These are phyloP conservation scores for Geotrichum restrictum DNA, from an alignment of 1,139 yeast species.

Conservation along the genomic window DNA sequence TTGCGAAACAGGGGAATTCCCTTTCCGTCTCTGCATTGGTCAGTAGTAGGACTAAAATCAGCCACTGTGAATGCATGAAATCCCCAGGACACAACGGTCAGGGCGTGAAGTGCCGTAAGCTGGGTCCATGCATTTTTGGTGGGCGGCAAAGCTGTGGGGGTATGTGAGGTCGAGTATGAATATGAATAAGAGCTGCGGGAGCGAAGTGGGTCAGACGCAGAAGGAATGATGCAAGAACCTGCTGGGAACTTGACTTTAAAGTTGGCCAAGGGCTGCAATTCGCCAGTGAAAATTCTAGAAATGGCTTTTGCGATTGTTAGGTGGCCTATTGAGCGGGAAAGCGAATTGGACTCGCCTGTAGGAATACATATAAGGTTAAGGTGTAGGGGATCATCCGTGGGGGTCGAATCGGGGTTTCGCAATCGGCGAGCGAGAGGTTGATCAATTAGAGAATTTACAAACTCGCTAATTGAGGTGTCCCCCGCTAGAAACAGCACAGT, in stretches of 20 bases:
- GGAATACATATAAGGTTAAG: slow-evolving; percentile 56
- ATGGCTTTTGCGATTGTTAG: slow-evolving; percentile 44
- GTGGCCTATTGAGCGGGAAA: slow-evolving; percentile 54
- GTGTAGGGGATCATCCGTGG: slow-evolving; percentile 16
- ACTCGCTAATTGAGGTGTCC: slow-evolving; percentile 78
- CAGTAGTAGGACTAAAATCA: slow-evolving; percentile 58
- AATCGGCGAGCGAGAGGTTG: neutral
- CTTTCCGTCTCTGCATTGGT: slow-evolving; percentile 38
- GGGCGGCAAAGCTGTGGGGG: slow-evolving; percentile 10
- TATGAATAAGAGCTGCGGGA: no score
- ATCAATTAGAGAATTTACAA: slow-evolving; percentile 48
- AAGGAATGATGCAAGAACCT: slow-evolving; percentile 36
- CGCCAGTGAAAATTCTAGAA: slow-evolving; percentile 42
- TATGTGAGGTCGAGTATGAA: no score
- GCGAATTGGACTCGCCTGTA: slow-evolving; percentile 83
- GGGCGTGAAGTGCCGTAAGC: slow-evolving; percentile 9
- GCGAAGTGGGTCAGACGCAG: slow-evolving; percentile 1
- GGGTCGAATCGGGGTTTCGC: no score
- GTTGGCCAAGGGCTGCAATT: slow-evolving; percentile 46
- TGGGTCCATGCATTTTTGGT: neutral
- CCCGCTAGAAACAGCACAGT: slow-evolving; percentile 71
- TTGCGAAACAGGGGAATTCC: slow-evolving; percentile 54
- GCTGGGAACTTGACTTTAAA: slow-evolving; percentile 55
- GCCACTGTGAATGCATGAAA: slow-evolving; percentile 83
- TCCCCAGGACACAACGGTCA: slow-evolving; percentile 76